Evolutionary conservation across 352 stramenopile genomes (phyloP), one percentile per base, ranked within the genome.

Genomic region (Phytophthora pini): DNA sequence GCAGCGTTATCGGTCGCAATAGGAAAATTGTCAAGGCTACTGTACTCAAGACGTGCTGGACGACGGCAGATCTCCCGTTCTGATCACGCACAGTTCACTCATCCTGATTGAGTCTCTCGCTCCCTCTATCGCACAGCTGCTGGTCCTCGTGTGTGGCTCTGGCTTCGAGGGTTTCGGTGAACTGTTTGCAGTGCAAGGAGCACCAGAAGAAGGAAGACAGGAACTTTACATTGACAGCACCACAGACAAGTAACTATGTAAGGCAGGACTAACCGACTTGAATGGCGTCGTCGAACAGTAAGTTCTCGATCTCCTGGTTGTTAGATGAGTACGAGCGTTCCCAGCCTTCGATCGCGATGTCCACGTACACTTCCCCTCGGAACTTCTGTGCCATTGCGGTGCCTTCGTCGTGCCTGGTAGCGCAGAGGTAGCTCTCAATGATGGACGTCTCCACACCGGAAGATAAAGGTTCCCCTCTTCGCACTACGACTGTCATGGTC

Each of bases 251-350:
- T 20, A 31, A 49, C 3, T n/a, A n/a, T 48, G 17, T 20, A 20
- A 20, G 17, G 17, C 17, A 29, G 5, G 41, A 24, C 27, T 63
- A 69, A 2, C 54, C 47, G 9, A 72, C 50, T 40, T 46, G 43
- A 31, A 73, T 62, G 0, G 61, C 53, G 4, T 74, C 70, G 13
- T 82, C 65, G 26, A 84, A 68, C 8, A 84, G 34, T 5, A 84
- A 56, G 41, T 84, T 84, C 47, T 84, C 76, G 24, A 82, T 74
- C 34, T 77, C 72, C 39, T 79, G 73, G 50, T 75, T 77, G 36
- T 70, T 79, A 29, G 64, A 67, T n/a, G 65, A n/a, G 24, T 72
- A 47, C 10, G 59, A 63, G 2, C 32, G 53, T 1, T 72, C 58
- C 70, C 65, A 70, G 45, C 76, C 63, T 50, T 84, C 47, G 13